Base-by-base conservation (phyloP, 768 basidiomycete genomes). In the Lactifluus rugatus region DNA sequence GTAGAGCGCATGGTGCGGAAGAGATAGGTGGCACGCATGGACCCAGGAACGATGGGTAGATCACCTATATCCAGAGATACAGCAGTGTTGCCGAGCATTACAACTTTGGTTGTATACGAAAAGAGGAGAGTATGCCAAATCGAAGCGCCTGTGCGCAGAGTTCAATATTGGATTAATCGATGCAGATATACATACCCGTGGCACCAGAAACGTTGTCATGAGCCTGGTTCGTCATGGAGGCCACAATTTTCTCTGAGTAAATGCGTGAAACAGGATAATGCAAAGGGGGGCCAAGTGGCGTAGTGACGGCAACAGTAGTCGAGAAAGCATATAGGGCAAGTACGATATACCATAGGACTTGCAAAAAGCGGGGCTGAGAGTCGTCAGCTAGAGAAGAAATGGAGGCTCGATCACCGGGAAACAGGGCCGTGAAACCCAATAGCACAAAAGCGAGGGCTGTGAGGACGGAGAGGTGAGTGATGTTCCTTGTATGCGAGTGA, bases 21-120 rank as follows among this genome's bases (percentile, higher is more conserved):
- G 56, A 87, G 79, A 64, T 70, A 69, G 5, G 82, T 76, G 6
- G 75, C 74, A 31, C 93, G 87, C 81, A 92, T 84, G 64, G 79
- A 69, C 0, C 76, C 81, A 0, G 87, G 81, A 9, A 93, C 79
- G 54, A 94, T 83, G 5, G 93, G 93, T 31, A 96, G 74, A 68
- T 96, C 92, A 59, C 84, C 90, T 21, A 92, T 89, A 63, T 95
- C 89, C 47, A 95, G 78, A 57, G 80, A 85, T 56, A 80, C 77
- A 2, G 85, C 76, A 2, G 75, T 76, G 70, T 90, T 82, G 2
- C 91, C 93, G 42, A 93, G 82, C 80, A 84, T 83, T 55, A 94
- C 82, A 14, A 96, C 89, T 60, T 86, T 84, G 1, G 91, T 93
- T 37, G 87, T 90, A 69, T 92, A 93, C 16, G 83, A 83, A 70